Evolutionary conservation across 169 alveolate species (phyloP), one percentile per base, ranked within the genome.

Genomic region (Besnoitia besnoiti): DNA sequence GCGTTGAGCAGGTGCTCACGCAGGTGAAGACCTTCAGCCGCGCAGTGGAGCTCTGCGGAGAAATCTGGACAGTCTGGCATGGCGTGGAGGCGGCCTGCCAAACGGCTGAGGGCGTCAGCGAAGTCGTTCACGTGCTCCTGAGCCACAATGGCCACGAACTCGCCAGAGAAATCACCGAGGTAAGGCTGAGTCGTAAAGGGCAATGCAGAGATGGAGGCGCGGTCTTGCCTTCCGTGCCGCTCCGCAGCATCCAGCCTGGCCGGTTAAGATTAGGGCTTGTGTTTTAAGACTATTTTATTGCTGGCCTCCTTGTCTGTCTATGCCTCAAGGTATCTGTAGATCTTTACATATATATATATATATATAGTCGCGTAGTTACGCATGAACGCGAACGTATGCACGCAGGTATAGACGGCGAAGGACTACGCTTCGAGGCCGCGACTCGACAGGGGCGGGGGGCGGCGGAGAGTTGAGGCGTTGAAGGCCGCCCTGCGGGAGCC

Each of bases 1-100:
- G n/a, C 3, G 82, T 73, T 16, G 24, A n/a, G 30, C 39, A 73
- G 16, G 82, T 30, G 10, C 82, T 73, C 24, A 24, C 16, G 46
- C 82, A 35, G 30, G 24, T 73, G 39, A 42, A 39, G 4, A 55
- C 49, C 2, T 77, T 12, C n/a, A 50, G 82, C 14, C 47, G n/a
- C 44, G 93, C 90, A 4, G 21, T 30, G 46, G 82, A 73, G 44
- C 39, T 73, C 16, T 73, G 82, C n/a, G 82, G 35, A 42, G 93
- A 33, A 10, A 37, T 27, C 5, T 94, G 96, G 96, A 47, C 67
- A 30, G 93, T 88, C 5, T 94, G 96, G 96, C 92, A 91, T 47
- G 94, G 85, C 42, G n/a, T 91, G 21, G 92, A 85, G 42, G 67
- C 50, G 12, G 85, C 30, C 33, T 33, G 79, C 49, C 93, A 75